Conservation (phyloP, 2,329 filamentous ascomycete genomes). For the Colletotrichum sp. region DNA sequence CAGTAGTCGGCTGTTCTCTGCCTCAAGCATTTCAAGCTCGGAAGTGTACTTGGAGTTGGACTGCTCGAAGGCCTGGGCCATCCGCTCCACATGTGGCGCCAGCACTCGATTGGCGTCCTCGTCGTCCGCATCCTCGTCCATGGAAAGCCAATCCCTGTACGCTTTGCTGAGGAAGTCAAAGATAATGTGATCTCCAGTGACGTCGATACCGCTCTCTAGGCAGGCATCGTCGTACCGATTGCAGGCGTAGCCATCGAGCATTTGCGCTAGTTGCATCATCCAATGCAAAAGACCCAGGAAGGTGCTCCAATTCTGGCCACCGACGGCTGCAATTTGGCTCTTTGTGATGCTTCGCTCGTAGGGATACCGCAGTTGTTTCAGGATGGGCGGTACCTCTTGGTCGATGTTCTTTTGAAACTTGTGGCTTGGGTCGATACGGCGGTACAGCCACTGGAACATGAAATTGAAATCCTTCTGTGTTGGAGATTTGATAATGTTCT, state of each 20-base stretch:
- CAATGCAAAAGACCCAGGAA: slow-evolving; percentile 95
- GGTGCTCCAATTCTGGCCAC: slow-evolving; percentile 95
- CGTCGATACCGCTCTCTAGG: slow-evolving; percentile 84
- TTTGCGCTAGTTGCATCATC: slow-evolving; percentile 98
- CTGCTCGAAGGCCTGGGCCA: slow-evolving; percentile 86
- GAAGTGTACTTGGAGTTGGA: slow-evolving; percentile 85
- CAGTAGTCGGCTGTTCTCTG: slow-evolving; percentile 78
- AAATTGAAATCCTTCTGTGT: slow-evolving; percentile 98
- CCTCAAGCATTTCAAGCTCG: slow-evolving; percentile 85
- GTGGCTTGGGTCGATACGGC: slow-evolving; percentile 92
- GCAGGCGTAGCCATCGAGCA: slow-evolving; percentile 82
- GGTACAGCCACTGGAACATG: slow-evolving; percentile 98
- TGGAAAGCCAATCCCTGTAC: slow-evolving; percentile 92
- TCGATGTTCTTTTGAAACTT: slow-evolving; percentile 94
- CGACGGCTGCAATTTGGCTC: slow-evolving; percentile 91
- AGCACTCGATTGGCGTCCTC: slow-evolving; percentile 82
- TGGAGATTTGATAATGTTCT: slow-evolving; percentile 89
- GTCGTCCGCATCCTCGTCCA: slow-evolving; percentile 86
- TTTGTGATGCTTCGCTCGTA: slow-evolving; percentile 97
- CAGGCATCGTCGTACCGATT: slow-evolving; percentile 91
- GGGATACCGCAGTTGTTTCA: slow-evolving; percentile 93
- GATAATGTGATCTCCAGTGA: slow-evolving; percentile 89
- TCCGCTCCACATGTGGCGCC: slow-evolving; percentile 82
- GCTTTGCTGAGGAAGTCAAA: slow-evolving; percentile 90
- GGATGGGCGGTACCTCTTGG: slow-evolving; percentile 87